Evolutionary conservation across 345 rosid species (phyloP).

Genomic region (Ceriops zippeliana): DNA sequence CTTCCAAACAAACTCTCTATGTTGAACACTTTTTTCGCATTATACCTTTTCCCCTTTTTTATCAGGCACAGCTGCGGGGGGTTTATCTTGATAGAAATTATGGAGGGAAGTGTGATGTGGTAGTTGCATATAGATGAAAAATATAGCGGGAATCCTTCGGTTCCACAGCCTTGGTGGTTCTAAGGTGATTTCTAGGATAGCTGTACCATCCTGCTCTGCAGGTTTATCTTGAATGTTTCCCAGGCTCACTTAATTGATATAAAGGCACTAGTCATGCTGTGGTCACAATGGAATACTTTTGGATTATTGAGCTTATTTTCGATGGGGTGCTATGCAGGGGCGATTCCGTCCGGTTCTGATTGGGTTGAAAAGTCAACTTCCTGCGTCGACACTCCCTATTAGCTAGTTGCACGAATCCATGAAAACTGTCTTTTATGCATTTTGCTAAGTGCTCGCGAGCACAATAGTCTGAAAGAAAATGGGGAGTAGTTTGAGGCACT

Average conservation of each 20-base stretch:
- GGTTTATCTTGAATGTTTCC: background rate
- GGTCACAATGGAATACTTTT: constrained; percentile 12
- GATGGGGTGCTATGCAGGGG: too few species aligned
- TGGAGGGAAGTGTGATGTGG: constrained; percentile 22
- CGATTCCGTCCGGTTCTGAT: background rate
- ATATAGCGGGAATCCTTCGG: constrained; percentile 48
- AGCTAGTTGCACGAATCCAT: background rate
- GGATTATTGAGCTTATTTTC: background rate
- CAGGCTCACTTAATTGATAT: background rate
- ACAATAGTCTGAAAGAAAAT: constrained; percentile 11
- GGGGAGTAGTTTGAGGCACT: too few species aligned
- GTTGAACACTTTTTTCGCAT: background rate
- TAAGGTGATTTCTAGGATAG: constrained; percentile 43
- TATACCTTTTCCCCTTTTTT: constrained; percentile 5
- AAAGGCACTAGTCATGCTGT: background rate
- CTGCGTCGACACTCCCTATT: too few species aligned
- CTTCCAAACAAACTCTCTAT: background rate
- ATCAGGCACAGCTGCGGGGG: constrained; percentile 38
- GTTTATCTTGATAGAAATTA: constrained; percentile 14
- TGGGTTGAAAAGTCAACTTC: too few species aligned
- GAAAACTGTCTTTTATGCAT: background rate
- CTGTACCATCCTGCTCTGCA: constrained; percentile 7
- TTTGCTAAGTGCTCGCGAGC: background rate
- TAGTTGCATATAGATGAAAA: constrained; percentile 21
- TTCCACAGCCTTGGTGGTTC: constrained; percentile 33